Evolutionary conservation across 2,329 filamentous ascomycete species (phyloP).

Genomic region (Talaromyces sp.): DNA sequence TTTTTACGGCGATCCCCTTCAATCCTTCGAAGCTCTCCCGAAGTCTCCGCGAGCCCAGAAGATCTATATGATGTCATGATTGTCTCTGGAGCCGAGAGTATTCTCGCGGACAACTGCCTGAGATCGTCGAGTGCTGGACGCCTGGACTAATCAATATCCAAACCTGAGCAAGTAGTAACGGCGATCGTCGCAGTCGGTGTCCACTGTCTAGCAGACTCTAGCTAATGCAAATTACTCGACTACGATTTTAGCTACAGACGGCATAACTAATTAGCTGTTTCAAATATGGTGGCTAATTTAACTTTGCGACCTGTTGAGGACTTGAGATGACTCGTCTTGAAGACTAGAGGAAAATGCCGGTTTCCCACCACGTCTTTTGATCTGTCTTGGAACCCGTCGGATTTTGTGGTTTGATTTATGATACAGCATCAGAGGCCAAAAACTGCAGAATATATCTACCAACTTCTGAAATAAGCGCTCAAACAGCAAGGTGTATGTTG

Average conservation of each 20-base stretch:
- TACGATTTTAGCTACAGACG: not conserved
- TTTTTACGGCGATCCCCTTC: not conserved
- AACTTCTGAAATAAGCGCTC: not conserved
- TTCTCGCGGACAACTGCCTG: not conserved
- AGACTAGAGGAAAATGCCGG: not conserved
- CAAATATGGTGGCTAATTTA: not conserved
- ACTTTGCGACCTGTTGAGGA: not conserved
- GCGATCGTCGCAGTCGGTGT: not conserved
- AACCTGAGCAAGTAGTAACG: not conserved
- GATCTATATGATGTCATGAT: not conserved
- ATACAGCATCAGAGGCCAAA: not conserved
- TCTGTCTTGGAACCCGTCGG: not conserved
- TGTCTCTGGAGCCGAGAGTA: not conserved
- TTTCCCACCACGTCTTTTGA: not conserved
- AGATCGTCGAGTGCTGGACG: not conserved
- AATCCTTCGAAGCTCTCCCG: not conserved
- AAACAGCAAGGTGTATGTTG: not conserved
- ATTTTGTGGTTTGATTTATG: too few relatives aligned
- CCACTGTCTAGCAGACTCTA: not conserved
- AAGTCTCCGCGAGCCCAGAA: not conserved
- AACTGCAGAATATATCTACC: not conserved
- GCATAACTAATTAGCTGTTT: not conserved
- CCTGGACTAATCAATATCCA: not conserved
- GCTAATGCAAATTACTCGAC: not conserved
- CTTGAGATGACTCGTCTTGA: not conserved